Conservation (phyloP, 129 eudicot species). For the Apium graveolens region DNA sequence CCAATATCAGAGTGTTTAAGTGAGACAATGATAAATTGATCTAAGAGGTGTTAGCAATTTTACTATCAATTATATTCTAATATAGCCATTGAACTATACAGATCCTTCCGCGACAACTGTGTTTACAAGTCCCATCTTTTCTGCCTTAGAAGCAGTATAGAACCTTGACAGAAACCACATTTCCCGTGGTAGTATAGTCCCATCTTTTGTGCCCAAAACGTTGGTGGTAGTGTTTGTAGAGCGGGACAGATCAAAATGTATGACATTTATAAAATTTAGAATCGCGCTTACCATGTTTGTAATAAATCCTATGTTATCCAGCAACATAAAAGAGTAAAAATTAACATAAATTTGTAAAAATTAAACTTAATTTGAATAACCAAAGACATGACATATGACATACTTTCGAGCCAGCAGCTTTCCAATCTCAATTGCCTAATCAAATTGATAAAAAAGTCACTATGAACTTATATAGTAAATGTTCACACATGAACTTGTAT, state of each 20-base stretch:
- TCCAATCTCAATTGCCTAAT: conserved; percentile 78
- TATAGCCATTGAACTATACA: neutral
- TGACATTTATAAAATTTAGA: neutral
- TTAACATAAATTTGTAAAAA: too few species aligned
- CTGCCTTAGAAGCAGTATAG: conserved; percentile 85
- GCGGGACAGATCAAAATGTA: conserved; percentile 15
- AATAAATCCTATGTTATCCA: conserved; percentile 24
- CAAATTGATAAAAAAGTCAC: neutral
- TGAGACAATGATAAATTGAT: neutral
- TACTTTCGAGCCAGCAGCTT: conserved; percentile 67
- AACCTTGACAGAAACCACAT: conserved; percentile 95
- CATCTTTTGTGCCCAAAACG: conserved; percentile 27
- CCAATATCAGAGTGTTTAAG: neutral
- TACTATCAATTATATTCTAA: neutral
- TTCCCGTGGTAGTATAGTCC: too few species aligned
- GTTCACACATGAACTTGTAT: neutral
- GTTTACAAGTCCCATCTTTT: conserved; percentile 87
- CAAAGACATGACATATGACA: conserved; percentile 73
- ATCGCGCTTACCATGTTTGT: conserved; percentile 21
- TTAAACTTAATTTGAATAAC: too few species aligned
- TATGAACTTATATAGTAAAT: neutral
- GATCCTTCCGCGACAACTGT: conserved; percentile 83
- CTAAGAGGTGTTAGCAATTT: neutral
- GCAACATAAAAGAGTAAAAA: too few species aligned
- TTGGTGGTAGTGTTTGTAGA: conserved; percentile 27